Percentiles rank a stretch among this genome's conserved stretches.
Conservation (phyloP, 78 protist genomes). For the Chrysochromulina parva region DNA sequence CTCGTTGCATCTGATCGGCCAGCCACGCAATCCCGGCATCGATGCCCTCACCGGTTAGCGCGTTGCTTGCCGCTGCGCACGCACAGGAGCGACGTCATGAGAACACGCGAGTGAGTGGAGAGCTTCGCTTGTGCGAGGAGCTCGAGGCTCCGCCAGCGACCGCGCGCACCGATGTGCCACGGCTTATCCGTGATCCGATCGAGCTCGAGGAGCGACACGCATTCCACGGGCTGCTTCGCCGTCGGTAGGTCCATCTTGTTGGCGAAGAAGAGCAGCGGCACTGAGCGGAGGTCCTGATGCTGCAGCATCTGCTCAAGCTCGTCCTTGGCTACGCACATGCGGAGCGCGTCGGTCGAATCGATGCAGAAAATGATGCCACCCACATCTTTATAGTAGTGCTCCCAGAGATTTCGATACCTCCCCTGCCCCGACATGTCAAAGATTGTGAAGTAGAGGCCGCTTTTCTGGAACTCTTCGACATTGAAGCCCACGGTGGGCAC, state of each 20-base stretch:
- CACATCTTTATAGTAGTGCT: slow-evolving; percentile 60
- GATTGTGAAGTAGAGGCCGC: slow-evolving; percentile 66
- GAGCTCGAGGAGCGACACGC: slow-evolving; percentile 39
- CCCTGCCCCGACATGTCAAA: slow-evolving; percentile 84
- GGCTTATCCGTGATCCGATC: slow-evolving; percentile 47
- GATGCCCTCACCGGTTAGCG: slow-evolving; percentile 64
- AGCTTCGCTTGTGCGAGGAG: background rate
- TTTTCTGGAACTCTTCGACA: slow-evolving; percentile 62
- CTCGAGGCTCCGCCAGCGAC: too few species aligned
- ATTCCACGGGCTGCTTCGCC: slow-evolving; percentile 31
- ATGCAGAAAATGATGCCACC: slow-evolving; percentile 82
- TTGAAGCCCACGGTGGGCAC: slow-evolving; percentile 77
- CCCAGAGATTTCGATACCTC: slow-evolving; percentile 81
- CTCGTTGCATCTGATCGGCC: background rate
- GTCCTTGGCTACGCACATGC: slow-evolving; percentile 80
- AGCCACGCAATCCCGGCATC: slow-evolving; percentile 60
- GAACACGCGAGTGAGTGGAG: background rate
- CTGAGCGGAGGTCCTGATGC: background rate
- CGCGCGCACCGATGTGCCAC: slow-evolving; percentile 46
- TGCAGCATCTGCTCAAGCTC: slow-evolving; percentile 64
- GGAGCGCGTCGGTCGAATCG: slow-evolving; percentile 72
- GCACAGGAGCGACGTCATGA: background rate
- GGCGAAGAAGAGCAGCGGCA: slow-evolving; percentile 74
- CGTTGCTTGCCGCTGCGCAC: background rate
- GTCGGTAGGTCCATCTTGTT: slow-evolving; percentile 79